Evolutionary conservation across 108 stramenopile genomes (phyloP), one percentile per base, ranked within the genome.

Genomic region (Cyclostephanos tholiformis): DNA sequence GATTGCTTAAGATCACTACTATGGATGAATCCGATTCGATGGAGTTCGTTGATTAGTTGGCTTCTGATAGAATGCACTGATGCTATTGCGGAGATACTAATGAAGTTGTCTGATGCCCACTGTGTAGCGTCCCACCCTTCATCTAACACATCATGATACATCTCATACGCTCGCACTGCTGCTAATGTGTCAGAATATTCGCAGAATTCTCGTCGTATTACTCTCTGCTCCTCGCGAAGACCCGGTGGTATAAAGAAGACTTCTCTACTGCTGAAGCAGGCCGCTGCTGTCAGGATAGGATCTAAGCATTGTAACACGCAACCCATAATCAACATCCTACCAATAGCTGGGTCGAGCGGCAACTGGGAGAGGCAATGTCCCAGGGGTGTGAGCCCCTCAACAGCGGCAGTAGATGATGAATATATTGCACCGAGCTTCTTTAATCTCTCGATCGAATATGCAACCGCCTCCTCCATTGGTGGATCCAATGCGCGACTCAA

Each of bases 331-430:
- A 95, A 52, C 65, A 89, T 86, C 43, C 88, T 91, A 12, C 75
- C 91, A 0, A 90, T 70, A 35, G 85, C 79, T 17, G 88, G 86
- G 67, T 96, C 92, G 64, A 95, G 65, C 4, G 96, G 96, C 63
- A 97, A 71, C 41, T 83, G 85, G 17, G 93, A 82, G 49, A 96
- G 75, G 44, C 89, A 88, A 41, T 74, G 72, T 4, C 96, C 96
- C 2, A 96, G 87, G 4, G 94, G 90, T 19, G 95, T 95, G 57
- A 97, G 77, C 32, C 65, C 41, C 62, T 72, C 68, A 43, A 52
- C 49, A 50, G 49, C 39, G 17, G 50, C 82, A 39, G 74, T 72
- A 39, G 84, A 76, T 36, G 55, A 66, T 11, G 82, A 71, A 25
- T 80, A 64, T 26, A 64, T 64, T 25, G 86, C 91, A 2, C 88